Evolutionary conservation across 345 rosid species (phyloP).

Genomic region (Reutealis trisperma): DNA sequence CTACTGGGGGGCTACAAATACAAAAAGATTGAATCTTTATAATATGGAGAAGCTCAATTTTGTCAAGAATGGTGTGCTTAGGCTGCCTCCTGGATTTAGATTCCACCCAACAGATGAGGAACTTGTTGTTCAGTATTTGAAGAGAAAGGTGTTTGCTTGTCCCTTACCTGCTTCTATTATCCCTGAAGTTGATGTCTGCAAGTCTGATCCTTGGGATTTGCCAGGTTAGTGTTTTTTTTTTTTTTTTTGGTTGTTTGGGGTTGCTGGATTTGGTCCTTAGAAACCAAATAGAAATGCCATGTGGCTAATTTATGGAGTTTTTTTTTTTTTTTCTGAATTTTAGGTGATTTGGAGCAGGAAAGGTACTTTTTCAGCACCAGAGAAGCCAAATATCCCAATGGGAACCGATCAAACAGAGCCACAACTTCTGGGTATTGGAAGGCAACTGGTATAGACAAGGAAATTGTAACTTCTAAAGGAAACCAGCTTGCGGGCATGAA

Average conservation of each 20-base stretch:
- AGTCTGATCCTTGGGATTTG: conserved; percentile 92
- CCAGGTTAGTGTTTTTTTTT: conserved; percentile 55
- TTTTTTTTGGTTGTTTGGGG: not conserved
- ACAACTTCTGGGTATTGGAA: conserved; percentile 92
- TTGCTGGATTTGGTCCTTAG: not conserved
- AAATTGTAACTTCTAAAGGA: conserved; percentile 61
- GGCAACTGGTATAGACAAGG: conserved; percentile 89
- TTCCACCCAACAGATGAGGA: conserved; percentile 96
- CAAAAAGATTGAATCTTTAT: not conserved
- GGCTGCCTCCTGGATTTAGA: conserved; percentile 88
- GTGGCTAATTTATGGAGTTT: no score
- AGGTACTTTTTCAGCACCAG: conserved; percentile 93
- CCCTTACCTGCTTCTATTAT: conserved; percentile 86
- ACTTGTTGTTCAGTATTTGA: conserved; percentile 74
- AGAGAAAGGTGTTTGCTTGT: conserved; percentile 57
- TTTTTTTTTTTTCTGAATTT: not conserved
- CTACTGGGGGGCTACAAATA: not conserved
- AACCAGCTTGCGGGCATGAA: conserved; percentile 77
- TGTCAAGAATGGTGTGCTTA: conserved; percentile 60
- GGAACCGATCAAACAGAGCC: conserved; percentile 85
- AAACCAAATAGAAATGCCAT: conserved; percentile 4
- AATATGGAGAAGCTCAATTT: conserved; percentile 58
- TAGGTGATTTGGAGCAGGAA: conserved; percentile 86
- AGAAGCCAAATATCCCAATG: conserved; percentile 91
- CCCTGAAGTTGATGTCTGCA: conserved; percentile 88